Evolutionary conservation across 2,329 filamentous ascomycete species (phyloP).

Genomic region (Stenocarpella maydis): DNA sequence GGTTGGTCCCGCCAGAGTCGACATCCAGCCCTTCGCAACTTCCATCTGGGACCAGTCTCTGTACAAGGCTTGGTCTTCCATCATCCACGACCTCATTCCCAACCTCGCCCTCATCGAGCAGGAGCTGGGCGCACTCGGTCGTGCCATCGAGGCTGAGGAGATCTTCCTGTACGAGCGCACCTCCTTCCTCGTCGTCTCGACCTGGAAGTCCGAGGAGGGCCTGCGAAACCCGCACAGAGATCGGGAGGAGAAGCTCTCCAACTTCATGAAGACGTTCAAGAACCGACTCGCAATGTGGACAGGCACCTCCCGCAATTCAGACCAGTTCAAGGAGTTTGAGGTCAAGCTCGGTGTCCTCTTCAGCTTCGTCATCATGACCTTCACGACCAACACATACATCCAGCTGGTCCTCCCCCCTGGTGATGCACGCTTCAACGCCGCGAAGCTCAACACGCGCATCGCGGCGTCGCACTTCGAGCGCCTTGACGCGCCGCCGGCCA

Average conservation of each 20-base stretch:
- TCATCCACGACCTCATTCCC: conserved; percentile 97
- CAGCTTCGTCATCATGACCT: conserved; percentile 92
- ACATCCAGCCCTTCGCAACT: conserved; percentile 88
- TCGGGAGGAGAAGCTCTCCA: conserved; percentile 91
- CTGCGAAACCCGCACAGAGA: conserved; percentile 87
- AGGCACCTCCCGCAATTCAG: conserved; percentile 80
- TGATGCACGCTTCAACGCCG: conserved; percentile 89
- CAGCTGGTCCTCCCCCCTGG: conserved; percentile 91
- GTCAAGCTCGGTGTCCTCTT: conserved; percentile 81
- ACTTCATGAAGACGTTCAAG: conserved; percentile 99
- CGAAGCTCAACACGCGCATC: conserved; percentile 88
- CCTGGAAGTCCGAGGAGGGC: conserved; percentile 80
- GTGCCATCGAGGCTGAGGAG: conserved; percentile 91
- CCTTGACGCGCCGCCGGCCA: conserved; percentile 61
- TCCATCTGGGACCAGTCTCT: conserved; percentile 99
- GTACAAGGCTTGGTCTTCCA: conserved; percentile 98
- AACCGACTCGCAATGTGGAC: conserved; percentile 81
- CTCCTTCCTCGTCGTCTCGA: conserved; percentile 95
- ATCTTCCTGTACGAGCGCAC: conserved; percentile 94
- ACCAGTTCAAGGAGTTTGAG: conserved; percentile 83
- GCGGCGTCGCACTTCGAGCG: conserved; percentile 83
- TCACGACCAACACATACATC: conserved; percentile 97
- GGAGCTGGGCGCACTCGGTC: conserved; percentile 82
- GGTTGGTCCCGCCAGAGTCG: conserved; percentile 45
- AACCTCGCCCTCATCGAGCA: conserved; percentile 89